These are phyloP conservation scores for Globisporangium carolinianum DNA, from an alignment of 352 stramenopile species.

Conservation along the genomic window DNA sequence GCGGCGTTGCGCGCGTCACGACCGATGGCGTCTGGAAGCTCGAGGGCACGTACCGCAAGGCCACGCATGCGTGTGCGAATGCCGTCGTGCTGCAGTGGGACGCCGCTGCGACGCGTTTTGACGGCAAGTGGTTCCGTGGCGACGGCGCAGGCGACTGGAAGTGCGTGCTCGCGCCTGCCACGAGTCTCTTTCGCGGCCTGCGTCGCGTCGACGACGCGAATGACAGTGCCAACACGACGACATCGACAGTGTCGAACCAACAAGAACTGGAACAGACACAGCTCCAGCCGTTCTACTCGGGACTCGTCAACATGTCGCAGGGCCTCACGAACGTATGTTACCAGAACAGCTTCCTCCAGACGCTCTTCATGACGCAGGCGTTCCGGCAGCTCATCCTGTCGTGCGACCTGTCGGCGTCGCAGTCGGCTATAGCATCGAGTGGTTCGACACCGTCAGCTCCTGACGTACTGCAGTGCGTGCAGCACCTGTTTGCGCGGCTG, in stretches of 20 bases:
- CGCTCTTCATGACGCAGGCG: conserved; percentile 80
- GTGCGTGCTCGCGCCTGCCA: conserved; percentile 43
- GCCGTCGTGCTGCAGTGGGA: conserved; percentile 65
- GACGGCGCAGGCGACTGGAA: conserved; percentile 80
- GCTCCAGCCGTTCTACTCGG: conserved; percentile 70
- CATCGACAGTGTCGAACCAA: too few relatives aligned
- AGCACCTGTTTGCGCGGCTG: conserved; percentile 70
- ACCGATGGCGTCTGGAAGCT: conserved; percentile 60
- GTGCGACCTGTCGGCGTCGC: conserved; percentile 27
- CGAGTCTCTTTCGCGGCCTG: conserved; percentile 64
- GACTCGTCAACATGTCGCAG: conserved; percentile 87
- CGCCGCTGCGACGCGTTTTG: conserved; percentile 41
- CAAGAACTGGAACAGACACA: conserved; percentile 7
- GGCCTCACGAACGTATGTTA: conserved; percentile 89
- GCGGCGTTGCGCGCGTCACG: conserved; percentile 43
- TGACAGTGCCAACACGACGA: conserved; percentile 4
- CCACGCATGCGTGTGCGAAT: conserved; percentile 61
- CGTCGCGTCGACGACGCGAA: conserved; percentile 27
- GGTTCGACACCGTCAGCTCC: conserved; percentile 36
- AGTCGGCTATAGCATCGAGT: conserved; percentile 6
- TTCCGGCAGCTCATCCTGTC: conserved; percentile 75
- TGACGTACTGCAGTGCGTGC: conserved; percentile 20
- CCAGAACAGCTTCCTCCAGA: conserved; percentile 87
- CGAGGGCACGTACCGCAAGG: conserved; percentile 63
- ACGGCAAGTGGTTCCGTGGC: conserved; percentile 82